These are phyloP conservation scores for Penicillium sp. DNA, from an alignment of 2,329 filamentous ascomycete species.

Conservation along the genomic window DNA sequence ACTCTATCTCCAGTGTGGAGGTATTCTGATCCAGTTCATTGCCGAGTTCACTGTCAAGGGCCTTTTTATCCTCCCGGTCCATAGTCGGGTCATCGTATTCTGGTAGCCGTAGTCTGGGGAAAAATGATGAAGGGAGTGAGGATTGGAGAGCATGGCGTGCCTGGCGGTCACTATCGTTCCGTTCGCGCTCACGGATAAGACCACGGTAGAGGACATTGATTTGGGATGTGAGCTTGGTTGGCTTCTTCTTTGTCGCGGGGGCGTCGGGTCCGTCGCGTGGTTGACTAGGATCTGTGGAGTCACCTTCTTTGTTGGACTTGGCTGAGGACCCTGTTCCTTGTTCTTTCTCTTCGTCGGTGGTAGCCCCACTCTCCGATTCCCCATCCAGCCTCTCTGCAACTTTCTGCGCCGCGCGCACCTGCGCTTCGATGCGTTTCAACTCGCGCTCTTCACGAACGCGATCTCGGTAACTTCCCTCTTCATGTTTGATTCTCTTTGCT, in stretches of 20 bases:
- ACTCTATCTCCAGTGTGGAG: slow-evolving; percentile 51
- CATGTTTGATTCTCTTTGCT: slow-evolving; percentile 61
- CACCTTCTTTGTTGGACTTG: slow-evolving; percentile 10
- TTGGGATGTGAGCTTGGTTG: slow-evolving; percentile 57
- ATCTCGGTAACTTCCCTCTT: slow-evolving; percentile 72
- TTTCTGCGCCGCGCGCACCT: slow-evolving; percentile 76
- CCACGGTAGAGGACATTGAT: slow-evolving; percentile 80
- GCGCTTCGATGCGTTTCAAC: slow-evolving; percentile 64
- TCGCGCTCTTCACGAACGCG: slow-evolving; percentile 70
- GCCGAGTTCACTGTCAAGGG: slow-evolving; percentile 57
- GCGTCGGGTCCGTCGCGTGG: neutral
- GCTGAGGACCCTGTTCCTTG: neutral
- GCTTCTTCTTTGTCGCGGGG: slow-evolving; percentile 18
- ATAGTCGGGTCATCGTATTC: slow-evolving; percentile 68
- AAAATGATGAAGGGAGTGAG: slow-evolving; percentile 37
- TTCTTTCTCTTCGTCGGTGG: slow-evolving; percentile 14
- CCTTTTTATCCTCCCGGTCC: slow-evolving; percentile 70
- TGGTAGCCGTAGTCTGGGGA: slow-evolving; percentile 51
- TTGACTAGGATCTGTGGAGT: slow-evolving; percentile 14
- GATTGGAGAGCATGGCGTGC: slow-evolving; percentile 36
- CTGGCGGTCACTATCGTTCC: slow-evolving; percentile 49
- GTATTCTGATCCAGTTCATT: slow-evolving; percentile 38
- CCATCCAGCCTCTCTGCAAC: slow-evolving; percentile 75
- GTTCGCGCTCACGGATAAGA: slow-evolving; percentile 67
- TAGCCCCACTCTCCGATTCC: slow-evolving; percentile 42